Conservation (phyloP, 805 yeast genomes). For the Saccharomycopsis vini region DNA sequence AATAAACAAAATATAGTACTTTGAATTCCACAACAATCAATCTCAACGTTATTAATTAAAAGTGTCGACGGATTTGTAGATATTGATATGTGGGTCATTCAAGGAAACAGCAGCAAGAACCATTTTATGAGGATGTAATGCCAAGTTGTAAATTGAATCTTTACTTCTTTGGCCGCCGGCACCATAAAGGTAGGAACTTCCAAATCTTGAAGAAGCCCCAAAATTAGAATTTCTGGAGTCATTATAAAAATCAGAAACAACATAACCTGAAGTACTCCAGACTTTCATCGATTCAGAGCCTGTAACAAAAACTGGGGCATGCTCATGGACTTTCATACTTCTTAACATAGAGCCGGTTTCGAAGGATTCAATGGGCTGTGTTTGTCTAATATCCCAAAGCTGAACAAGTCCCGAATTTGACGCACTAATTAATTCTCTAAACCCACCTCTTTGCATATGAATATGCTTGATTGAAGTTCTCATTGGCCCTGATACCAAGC, state of each 20-base stretch:
- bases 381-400: constrained; percentile 81
- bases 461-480: constrained; percentile 61
- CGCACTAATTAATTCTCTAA: constrained; percentile 81
- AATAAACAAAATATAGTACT: too few relatives aligned
- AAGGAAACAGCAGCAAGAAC: constrained; percentile 68
- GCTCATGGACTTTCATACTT: constrained; percentile 81
- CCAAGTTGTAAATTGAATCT: constrained; percentile 56
- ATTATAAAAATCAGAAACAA: constrained; percentile 51
- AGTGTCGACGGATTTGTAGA: constrained; percentile 42
- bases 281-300: constrained; percentile 73
- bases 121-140: constrained; percentile 93
- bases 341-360: constrained; percentile 49
- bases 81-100: constrained; percentile 63
- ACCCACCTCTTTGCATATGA: constrained; percentile 96
- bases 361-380: constrained; percentile 62
- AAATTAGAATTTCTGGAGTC: constrained; percentile 17
- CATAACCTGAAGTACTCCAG: constrained; percentile 80
- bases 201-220: constrained; percentile 14
- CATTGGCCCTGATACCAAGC: constrained; percentile 24
- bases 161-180: constrained; percentile 21
- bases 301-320: constrained; percentile 88
- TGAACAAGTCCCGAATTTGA: constrained; percentile 73
- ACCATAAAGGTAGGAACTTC: constrained; percentile 25
- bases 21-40: too few relatives aligned
- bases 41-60: too few relatives aligned